Evolutionary conservation across 108 stramenopile species (phyloP).

Genomic region (Epithemia pelagica): DNA sequence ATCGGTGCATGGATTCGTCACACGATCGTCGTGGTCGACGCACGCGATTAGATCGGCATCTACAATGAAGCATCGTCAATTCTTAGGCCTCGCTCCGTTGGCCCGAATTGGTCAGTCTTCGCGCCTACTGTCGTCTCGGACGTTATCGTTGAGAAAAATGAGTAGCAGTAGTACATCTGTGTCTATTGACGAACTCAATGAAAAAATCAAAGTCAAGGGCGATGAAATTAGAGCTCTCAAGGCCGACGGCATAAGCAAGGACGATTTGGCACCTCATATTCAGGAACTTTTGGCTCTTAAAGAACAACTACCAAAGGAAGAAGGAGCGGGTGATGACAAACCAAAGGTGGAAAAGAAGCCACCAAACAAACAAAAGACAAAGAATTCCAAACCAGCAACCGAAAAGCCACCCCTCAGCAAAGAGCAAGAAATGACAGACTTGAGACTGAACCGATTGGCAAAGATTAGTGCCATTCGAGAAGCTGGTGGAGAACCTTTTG

Average conservation of each 20-base stretch:
- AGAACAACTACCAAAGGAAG: conserved; percentile 37
- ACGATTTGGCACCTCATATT: conserved; percentile 68
- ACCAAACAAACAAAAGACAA: conserved; percentile 14
- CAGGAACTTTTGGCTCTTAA: conserved; percentile 73
- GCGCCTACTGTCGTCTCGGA: too few relatives aligned
- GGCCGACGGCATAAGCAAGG: conserved; percentile 59
- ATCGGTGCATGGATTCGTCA: too few relatives aligned
- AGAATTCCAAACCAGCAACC: conserved; percentile 14
- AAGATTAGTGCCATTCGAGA: conserved; percentile 79
- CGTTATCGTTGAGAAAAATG: too few relatives aligned
- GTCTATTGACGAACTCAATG: conserved; percentile 30
- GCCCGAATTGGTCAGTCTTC: too few relatives aligned
- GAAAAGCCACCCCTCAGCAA: conserved; percentile 11
- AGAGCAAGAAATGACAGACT: conserved; percentile 17
- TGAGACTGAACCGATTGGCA: conserved; percentile 64
- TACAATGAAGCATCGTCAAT: too few relatives aligned
- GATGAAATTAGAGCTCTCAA: conserved; percentile 80
- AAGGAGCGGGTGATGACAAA: conserved; percentile 11
- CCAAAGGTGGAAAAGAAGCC: conserved; percentile 13
- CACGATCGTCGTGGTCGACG: too few relatives aligned
- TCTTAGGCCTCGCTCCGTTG: too few relatives aligned
- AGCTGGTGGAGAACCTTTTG: conserved; percentile 75
- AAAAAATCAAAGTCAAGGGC: conserved; percentile 71
- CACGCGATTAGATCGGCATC: too few relatives aligned
- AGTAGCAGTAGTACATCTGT: not conserved